These are phyloP conservation scores for Pythium inflatum DNA, from an alignment of 352 stramenopile species.

Conservation along the genomic window DNA sequence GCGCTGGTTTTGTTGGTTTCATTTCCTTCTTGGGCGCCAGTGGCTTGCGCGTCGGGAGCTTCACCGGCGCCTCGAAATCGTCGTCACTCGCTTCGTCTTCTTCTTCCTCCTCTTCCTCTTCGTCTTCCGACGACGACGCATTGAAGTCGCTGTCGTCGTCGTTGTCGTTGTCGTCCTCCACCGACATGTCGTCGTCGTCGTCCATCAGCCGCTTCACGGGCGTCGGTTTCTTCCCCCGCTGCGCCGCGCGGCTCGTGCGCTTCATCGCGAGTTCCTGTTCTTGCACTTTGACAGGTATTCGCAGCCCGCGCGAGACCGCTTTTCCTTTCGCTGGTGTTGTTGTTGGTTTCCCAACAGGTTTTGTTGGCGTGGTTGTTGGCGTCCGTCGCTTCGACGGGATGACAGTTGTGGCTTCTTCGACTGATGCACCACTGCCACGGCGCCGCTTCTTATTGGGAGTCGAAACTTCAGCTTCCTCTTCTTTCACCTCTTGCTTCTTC, in stretches of 20 bases:
- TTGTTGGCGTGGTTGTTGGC: not conserved
- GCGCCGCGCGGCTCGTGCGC: constrained; percentile 12
- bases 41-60: constrained; percentile 29
- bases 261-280: constrained; percentile 25
- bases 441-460: not conserved
- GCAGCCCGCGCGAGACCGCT: not conserved
- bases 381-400: not conserved
- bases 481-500: not conserved
- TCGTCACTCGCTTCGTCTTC: constrained; percentile 36
- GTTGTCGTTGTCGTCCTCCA: constrained; percentile 23
- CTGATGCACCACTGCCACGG: not conserved
- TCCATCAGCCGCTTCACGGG: constrained; percentile 12
- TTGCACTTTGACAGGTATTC: constrained; percentile 26
- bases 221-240: constrained; percentile 6
- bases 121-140: constrained; percentile 40
- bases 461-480: not conserved
- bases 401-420: not conserved
- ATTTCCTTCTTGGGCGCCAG: constrained; percentile 17
- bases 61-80: constrained; percentile 34
- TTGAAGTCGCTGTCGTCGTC: constrained; percentile 35
- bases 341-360: not conserved
- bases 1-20: constrained; percentile 10
- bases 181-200: constrained; percentile 14
- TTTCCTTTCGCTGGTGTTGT: constrained; percentile 7
- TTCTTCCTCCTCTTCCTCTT: constrained; percentile 48